Conservation (phyloP, 306 rosid genomes). For the Begonia masoniana region DNA sequence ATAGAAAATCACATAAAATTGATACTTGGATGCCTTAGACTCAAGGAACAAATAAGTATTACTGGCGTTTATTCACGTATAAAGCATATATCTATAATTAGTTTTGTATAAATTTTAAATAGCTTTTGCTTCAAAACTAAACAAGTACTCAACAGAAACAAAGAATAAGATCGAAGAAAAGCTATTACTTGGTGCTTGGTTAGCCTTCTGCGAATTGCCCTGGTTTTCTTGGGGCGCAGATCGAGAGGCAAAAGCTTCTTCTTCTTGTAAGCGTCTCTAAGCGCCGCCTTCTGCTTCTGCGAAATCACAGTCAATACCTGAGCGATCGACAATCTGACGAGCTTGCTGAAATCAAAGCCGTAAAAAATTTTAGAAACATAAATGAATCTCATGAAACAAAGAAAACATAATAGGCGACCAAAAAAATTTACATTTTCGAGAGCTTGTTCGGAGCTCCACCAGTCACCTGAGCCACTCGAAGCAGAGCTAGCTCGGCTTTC, state of each 20-base stretch:
- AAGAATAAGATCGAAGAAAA: background rate
- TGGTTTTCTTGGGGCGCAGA: slow-evolving; percentile 97
- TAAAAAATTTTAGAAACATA: too few species aligned
- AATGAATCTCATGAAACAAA: too few species aligned
- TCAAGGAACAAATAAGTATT: too few species aligned
- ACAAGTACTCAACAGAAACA: too few species aligned
- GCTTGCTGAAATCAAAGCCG: too few species aligned
- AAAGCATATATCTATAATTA: too few species aligned
- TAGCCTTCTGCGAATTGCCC: slow-evolving; percentile 88
- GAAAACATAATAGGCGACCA: too few species aligned
- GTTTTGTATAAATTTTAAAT: too few species aligned
- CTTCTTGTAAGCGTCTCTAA: slow-evolving; percentile 81
- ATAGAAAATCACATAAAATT: too few species aligned
- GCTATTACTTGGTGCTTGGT: slow-evolving; percentile 82
- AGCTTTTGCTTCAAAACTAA: too few species aligned
- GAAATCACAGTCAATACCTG: slow-evolving; percentile 95
- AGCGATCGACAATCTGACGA: slow-evolving; percentile 39
- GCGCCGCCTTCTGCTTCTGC: slow-evolving; percentile 83
- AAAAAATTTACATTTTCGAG: slow-evolving; percentile 25
- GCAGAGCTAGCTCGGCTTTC: slow-evolving; percentile 43
- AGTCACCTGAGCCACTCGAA: slow-evolving; percentile 43
- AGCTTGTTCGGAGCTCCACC: slow-evolving; percentile 49
- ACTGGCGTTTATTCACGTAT: too few species aligned
- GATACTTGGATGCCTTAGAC: too few species aligned
- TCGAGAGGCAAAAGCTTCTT: slow-evolving; percentile 90